Base-by-base conservation (phyloP, 106 monocot species). In the Dioscorea dumetorum region DNA sequence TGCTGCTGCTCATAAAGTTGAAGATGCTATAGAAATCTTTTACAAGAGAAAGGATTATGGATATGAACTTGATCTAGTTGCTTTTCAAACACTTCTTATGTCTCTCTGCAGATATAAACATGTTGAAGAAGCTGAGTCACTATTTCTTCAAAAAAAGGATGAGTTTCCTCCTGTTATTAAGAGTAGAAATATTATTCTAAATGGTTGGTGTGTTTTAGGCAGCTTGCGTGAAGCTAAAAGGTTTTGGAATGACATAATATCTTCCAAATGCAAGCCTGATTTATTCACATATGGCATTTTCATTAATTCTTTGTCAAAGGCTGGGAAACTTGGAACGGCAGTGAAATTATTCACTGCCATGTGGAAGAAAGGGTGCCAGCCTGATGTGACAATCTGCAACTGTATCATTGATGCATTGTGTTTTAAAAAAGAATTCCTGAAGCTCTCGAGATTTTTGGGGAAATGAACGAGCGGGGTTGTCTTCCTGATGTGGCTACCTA, bases 151-250 rank as follows among this genome's bases (percentile, higher is more conserved):
- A 72, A 94, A 84, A 66, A 71, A 80, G 61, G 53, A 78, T 35
- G 90, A 94, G 60, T 90, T 87, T 28, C 87, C 89, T 28, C 82
- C 83, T 18, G 86, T 73, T 50, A 84, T 87, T 75, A 86, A 80
- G 78, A 94, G 76, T 71, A 70, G 82, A 74, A 94, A 94, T 62
- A 94, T 94, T 20, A 84, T 94, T 16, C 90, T 94, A 23, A 89
- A 90, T 71, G 94, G 94, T 17, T 94, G 94, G 94, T 90, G 89
- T 57, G 89, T 94, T 13, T 58, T 84, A 67, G 94, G 94, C 20
- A 94, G 70, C 66, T 72, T 64, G 16, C 79, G 69, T 20, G 94
- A 94, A 63, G 87, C 82, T 15, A 90, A 84, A 69, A 74, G 94
- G 69, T 72, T 94, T 66, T 94, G 94, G 94, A 94, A 94, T 59